A percentile compares a stretch with the other conserved stretches of the same genome.
phyloP scores from a whole-genome alignment of 139 green algal genomes.

The Tetradesmus obliquus region DNA sequence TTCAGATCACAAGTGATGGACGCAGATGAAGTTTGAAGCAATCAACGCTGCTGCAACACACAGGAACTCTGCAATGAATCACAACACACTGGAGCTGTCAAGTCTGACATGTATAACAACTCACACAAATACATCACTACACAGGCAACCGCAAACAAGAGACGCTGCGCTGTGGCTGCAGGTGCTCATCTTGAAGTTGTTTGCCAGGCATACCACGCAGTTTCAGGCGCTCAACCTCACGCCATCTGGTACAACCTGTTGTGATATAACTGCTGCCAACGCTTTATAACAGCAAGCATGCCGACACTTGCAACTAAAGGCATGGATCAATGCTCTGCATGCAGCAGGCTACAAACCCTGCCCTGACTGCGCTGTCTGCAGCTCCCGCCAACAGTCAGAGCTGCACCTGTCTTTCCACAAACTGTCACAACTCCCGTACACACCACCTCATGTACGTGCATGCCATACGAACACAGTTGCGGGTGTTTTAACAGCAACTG shows the following conservation, averaged over 20 bases:
- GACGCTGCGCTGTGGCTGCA: background rate
- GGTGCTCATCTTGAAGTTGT: background rate
- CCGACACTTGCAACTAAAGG: background rate
- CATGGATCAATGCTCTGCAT: too few relatives aligned
- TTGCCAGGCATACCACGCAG: too few relatives aligned
- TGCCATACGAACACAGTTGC: background rate
- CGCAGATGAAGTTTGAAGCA: too few relatives aligned
- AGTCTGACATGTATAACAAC: background rate
- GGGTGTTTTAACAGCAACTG: background rate
- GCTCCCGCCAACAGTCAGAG: background rate
- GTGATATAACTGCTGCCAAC: background rate
- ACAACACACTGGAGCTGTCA: background rate
- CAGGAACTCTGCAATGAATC: background rate
- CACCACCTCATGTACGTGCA: background rate
- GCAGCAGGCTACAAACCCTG: background rate
- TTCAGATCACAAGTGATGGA: too few relatives aligned
- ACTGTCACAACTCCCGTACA: background rate
- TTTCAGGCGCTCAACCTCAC: background rate
- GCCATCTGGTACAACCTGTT: background rate
- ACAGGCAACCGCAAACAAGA: background rate
- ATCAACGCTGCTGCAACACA: background rate
- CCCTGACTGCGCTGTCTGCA: background rate
- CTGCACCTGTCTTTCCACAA: background rate
- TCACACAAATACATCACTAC: background rate
- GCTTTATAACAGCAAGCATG: background rate